These are phyloP conservation scores for Discostella stelligera DNA, from an alignment of 352 stramenopile genomes.

Conservation along the genomic window DNA sequence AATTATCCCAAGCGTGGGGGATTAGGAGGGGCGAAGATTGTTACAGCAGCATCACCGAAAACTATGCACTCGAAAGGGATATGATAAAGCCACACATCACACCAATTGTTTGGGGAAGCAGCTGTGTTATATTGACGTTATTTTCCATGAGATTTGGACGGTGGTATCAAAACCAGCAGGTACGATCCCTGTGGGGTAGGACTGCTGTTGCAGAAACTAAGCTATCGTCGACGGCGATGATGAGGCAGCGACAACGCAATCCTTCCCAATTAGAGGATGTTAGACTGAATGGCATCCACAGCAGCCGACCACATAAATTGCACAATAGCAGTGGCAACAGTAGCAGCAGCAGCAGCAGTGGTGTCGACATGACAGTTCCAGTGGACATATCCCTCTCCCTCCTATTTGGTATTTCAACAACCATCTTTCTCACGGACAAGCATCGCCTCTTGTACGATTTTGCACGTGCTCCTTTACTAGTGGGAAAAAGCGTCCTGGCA, in stretches of 20 bases:
- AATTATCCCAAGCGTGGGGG: slow-evolving; percentile 29
- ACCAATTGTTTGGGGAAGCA: slow-evolving; percentile 28
- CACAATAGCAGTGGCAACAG: background rate
- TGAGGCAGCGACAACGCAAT: background rate
- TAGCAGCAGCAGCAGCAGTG: background rate
- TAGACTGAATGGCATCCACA: background rate
- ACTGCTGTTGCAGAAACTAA: background rate
- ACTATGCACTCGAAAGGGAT: slow-evolving; percentile 23
- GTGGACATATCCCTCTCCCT: slow-evolving; percentile 42
- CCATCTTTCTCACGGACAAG: slow-evolving; percentile 24
- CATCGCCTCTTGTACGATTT: slow-evolving; percentile 24
- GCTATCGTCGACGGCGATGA: background rate
- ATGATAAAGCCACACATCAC: slow-evolving; percentile 26
- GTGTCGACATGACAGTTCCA: slow-evolving; percentile 8
- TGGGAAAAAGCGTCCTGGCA: slow-evolving; percentile 30
- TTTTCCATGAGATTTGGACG: slow-evolving; percentile 30
- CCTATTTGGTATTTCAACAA: slow-evolving; percentile 36
- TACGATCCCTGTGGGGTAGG: background rate
- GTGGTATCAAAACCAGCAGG: slow-evolving; percentile 15
- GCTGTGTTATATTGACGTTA: slow-evolving; percentile 20
- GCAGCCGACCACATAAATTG: background rate
- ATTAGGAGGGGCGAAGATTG: background rate
- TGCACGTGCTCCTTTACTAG: slow-evolving; percentile 28
- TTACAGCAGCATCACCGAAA: slow-evolving; percentile 5
- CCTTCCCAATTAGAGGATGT: background rate